phyloP scores from a whole-genome alignment of 1,284 basidiomycete species.

The Stereum hirsutum region DNA sequence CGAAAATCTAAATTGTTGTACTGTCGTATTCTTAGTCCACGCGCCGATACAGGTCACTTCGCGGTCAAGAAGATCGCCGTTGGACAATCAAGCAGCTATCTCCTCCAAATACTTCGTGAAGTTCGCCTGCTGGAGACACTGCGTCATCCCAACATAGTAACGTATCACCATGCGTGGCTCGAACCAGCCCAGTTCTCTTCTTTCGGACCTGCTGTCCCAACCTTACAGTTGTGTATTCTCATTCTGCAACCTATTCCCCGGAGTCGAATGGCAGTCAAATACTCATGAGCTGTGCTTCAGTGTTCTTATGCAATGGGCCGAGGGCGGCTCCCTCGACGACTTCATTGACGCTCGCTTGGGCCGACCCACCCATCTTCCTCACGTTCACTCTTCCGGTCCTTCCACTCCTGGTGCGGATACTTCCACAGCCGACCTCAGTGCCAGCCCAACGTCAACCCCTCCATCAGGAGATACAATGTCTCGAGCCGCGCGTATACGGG shows the following conservation, averaged over 20 bases:
- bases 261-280: neutral
- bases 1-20: neutral
- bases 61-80: slow-evolving; percentile 96
- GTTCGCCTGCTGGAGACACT: slow-evolving; percentile 79
- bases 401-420: slow-evolving; percentile 16
- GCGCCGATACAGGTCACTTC: slow-evolving; percentile 48
- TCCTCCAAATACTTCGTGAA: slow-evolving; percentile 75
- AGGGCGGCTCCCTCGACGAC: slow-evolving; percentile 76
- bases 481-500: slow-evolving; percentile 62
- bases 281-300: slow-evolving; percentile 25
- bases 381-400: slow-evolving; percentile 17
- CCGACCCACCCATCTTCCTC: slow-evolving; percentile 12
- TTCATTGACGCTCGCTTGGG: slow-evolving; percentile 74
- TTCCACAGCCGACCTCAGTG: slow-evolving; percentile 3
- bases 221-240: slow-evolving; percentile 23
- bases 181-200: slow-evolving; percentile 78
- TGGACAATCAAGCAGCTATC: slow-evolving; percentile 78
- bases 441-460: slow-evolving; percentile 2
- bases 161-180: slow-evolving; percentile 94
- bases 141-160: slow-evolving; percentile 87
- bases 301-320: slow-evolving; percentile 91
- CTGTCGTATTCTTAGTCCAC: slow-evolving; percentile 1
- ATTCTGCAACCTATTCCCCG: neutral
- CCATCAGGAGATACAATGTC: slow-evolving; percentile 32
- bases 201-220: slow-evolving; percentile 78